These are phyloP conservation scores for Mucuna pruriens DNA, from an alignment of 306 rosid species.

Conservation along the genomic window DNA sequence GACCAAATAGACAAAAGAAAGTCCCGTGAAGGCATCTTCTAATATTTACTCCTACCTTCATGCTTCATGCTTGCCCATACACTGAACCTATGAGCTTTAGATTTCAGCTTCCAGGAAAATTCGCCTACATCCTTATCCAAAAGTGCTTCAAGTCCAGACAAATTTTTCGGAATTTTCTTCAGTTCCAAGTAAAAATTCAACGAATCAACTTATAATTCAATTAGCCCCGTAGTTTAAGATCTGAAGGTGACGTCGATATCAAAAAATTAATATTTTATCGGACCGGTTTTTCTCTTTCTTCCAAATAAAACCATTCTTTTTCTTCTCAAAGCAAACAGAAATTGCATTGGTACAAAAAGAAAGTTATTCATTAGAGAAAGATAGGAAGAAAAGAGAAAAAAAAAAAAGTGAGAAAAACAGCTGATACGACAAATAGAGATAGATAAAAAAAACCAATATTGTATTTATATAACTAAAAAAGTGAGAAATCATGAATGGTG, in stretches of 20 bases:
- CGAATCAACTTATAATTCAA: background rate
- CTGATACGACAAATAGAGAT: too few species aligned
- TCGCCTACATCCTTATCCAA: background rate
- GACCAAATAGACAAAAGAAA: slow-evolving; percentile 5
- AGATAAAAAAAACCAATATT: too few species aligned
- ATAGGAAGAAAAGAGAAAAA: too few species aligned
- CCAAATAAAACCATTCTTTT: background rate
- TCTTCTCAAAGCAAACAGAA: background rate
- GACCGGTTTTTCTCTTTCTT: too few species aligned
- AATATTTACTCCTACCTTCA: background rate
- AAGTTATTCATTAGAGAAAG: too few species aligned
- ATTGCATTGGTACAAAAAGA: too few species aligned
- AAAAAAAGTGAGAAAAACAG: too few species aligned
- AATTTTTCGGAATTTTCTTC: background rate
- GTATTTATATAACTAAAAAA: background rate
- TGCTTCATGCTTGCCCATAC: slow-evolving; percentile 6
- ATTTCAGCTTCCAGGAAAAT: background rate
- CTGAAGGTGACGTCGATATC: background rate
- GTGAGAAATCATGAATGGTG: background rate
- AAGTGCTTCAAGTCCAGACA: background rate
- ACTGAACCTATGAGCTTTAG: slow-evolving; percentile 17
- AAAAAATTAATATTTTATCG: background rate
- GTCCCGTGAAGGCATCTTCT: slow-evolving; percentile 3
- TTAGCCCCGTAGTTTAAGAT: background rate
- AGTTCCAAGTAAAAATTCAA: background rate